Evolutionary conservation across 768 basidiomycete genomes (phyloP).

Genomic region (Boletus pseudo-olivaceus): DNA sequence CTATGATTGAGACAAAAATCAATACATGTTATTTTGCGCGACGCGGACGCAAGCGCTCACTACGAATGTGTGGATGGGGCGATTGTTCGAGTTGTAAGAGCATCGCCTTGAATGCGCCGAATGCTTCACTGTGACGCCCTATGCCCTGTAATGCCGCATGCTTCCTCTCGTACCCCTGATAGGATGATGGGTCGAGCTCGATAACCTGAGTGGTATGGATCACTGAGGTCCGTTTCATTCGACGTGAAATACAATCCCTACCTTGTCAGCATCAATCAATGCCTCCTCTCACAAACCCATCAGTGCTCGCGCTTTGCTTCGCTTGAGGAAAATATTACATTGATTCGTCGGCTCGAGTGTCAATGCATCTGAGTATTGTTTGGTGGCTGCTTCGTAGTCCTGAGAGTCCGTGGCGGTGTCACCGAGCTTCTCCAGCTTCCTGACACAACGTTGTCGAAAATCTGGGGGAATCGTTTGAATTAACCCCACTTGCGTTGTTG

Average conservation of each 20-base stretch:
- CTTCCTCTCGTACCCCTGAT: neutral
- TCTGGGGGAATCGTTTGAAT: neutral
- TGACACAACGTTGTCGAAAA: neutral
- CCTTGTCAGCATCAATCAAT: conserved; percentile 4
- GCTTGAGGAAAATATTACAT: neutral
- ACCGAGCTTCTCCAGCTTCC: neutral
- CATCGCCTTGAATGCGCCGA: neutral
- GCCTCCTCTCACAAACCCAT: neutral
- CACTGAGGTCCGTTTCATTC: too few relatives aligned
- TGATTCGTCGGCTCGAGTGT: neutral
- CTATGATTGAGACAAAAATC: neutral
- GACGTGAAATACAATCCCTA: neutral
- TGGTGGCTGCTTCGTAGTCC: neutral
- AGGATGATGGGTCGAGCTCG: neutral
- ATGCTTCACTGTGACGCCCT: neutral
- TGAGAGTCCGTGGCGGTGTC: neutral
- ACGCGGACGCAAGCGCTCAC: neutral
- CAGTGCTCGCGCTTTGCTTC: neutral
- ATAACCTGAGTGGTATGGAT: neutral
- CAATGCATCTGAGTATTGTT: neutral
- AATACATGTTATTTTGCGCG: neutral
- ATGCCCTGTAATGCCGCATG: neutral
- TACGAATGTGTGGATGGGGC: neutral
- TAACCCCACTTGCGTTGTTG: neutral
- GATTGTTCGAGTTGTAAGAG: neutral